These are phyloP conservation scores for Haplosporangium sp. DNA, from an alignment of 371 early-diverging fungal species.

Conservation along the genomic window DNA sequence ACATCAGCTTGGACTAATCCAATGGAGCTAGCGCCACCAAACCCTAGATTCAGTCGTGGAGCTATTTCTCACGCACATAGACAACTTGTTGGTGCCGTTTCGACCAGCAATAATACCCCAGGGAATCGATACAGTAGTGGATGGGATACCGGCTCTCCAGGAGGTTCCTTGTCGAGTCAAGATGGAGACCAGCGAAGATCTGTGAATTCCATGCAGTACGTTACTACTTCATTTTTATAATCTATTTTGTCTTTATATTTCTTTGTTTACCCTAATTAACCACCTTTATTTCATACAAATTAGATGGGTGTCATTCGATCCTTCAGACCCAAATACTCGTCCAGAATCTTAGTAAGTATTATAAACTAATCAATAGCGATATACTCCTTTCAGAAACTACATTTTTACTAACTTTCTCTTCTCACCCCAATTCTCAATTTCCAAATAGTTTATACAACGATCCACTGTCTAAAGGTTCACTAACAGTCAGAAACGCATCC, in stretches of 20 bases:
- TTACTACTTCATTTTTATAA: neutral
- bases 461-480: constrained; percentile 21
- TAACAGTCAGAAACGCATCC: constrained; percentile 46
- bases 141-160: constrained; percentile 50
- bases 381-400: no score
- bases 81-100: constrained; percentile 31
- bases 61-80: constrained; percentile 47
- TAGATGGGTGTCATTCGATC: constrained; percentile 54
- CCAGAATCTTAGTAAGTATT: constrained; percentile 42
- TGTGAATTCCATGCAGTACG: constrained; percentile 55
- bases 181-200: constrained; percentile 46
- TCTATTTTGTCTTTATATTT: neutral
- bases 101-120: neutral
- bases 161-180: constrained; percentile 46
- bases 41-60: constrained; percentile 53
- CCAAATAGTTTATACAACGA: constrained; percentile 25
- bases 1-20: constrained; percentile 41
- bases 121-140: constrained; percentile 18
- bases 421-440: neutral
- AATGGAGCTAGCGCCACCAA: constrained; percentile 48
- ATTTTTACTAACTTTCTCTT: no score
- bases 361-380: neutral
- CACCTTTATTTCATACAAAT: neutral
- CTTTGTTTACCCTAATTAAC: neutral
- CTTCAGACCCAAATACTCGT: constrained; percentile 21